Conservation (phyloP, 2,329 filamentous ascomycete species). For the Lecanicillium sp. region DNA sequence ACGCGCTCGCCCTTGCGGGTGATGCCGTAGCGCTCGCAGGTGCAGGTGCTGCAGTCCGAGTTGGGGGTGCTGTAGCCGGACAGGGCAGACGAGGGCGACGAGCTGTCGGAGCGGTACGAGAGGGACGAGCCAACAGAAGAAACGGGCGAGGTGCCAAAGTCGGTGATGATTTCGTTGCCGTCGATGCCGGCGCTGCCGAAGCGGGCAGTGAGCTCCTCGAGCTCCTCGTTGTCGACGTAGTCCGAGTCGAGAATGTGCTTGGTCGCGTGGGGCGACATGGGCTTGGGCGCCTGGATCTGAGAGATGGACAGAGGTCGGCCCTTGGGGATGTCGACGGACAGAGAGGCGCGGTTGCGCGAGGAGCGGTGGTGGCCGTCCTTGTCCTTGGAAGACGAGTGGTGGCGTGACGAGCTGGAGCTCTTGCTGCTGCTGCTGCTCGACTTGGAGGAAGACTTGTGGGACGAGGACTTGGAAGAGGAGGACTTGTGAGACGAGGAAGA, state of each 20-base stretch:
- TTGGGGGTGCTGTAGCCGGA: constrained; percentile 72
- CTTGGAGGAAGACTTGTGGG: constrained; percentile 32
- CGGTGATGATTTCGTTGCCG: constrained; percentile 45
- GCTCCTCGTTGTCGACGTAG: constrained; percentile 62
- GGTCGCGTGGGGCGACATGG: constrained; percentile 78
- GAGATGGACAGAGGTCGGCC: constrained; percentile 82
- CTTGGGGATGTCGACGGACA: constrained; percentile 65
- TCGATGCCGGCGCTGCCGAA: constrained; percentile 56
- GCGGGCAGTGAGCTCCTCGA: constrained; percentile 72
- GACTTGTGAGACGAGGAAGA: constrained; percentile 31
- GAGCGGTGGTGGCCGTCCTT: constrained; percentile 29
- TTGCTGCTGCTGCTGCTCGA: constrained; percentile 30
- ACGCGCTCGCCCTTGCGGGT: constrained; percentile 87
- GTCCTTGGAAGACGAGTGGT: constrained; percentile 35
- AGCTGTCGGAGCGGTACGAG: constrained; percentile 65
- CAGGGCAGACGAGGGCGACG: constrained; percentile 62
- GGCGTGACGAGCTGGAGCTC: constrained; percentile 34
- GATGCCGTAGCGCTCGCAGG: constrained; percentile 94
- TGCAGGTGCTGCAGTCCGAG: constrained; percentile 73
- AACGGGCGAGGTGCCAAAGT: constrained; percentile 50
- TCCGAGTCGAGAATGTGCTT: constrained; percentile 77
- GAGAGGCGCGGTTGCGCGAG: constrained; percentile 37
- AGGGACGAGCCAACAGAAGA: constrained; percentile 63
- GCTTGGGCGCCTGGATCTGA: constrained; percentile 86
- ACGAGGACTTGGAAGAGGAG: constrained; percentile 27